Percentiles rank a stretch among this genome's conserved stretches.
Conservation (phyloP, 2,329 filamentous ascomycete genomes). For the Fusarium camptoceras region DNA sequence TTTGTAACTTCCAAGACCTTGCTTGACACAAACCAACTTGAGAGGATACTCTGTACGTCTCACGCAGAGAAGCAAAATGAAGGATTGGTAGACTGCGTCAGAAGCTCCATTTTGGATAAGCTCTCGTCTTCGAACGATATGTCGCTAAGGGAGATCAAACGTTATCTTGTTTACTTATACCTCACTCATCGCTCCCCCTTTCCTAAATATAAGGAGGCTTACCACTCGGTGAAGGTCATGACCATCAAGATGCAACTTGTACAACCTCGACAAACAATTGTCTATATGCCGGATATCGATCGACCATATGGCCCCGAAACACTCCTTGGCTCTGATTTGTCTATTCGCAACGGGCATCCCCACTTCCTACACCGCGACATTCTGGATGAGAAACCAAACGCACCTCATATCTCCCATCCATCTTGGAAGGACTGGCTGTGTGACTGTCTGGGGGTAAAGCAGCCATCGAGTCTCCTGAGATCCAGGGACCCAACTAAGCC, state of each 20-base stretch:
- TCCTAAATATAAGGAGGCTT: not conserved
- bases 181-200: constrained; percentile 5
- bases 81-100: not conserved
- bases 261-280: not conserved
- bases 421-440: constrained; percentile 27
- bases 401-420: not conserved
- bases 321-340: constrained; percentile 6
- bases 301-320: constrained; percentile 15
- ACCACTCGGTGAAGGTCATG: not conserved
- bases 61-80: too few relatives aligned
- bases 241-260: accelerated
- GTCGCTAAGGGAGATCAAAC: not conserved
- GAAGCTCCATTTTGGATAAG: not conserved
- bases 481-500: not conserved
- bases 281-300: constrained; percentile 16
- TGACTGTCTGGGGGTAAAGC: constrained; percentile 10
- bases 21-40: too few relatives aligned
- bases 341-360: not conserved
- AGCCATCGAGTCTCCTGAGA: constrained; percentile 9
- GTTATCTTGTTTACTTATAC: not conserved
- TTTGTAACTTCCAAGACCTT: too few relatives aligned
- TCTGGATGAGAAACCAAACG: not conserved
- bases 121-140: not conserved
- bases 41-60: too few relatives aligned
- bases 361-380: constrained; percentile 1